Evolutionary conservation across 495 filamentous ascomycete genomes (phyloP), one percentile per base, ranked within the genome.

Genomic region (Neurospora hispaniola): DNA sequence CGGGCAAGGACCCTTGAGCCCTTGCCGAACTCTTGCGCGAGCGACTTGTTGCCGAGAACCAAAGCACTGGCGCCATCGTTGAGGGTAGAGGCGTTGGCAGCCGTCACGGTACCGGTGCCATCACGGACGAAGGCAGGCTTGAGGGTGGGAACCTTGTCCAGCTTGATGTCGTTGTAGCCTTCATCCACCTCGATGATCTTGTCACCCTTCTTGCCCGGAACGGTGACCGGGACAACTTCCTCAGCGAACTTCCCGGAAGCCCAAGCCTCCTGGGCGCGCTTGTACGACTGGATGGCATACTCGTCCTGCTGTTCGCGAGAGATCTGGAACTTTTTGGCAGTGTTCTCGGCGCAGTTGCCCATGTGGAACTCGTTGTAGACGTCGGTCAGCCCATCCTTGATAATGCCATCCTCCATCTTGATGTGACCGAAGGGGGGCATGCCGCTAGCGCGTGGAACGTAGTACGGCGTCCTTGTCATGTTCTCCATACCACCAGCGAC

Each of bases 351-450:
- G 78, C 96, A 99, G 73, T 94, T 92, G 9, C 96, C 96, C 96
- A 99, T 99, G 79, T 97, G 95, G 78, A 98, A 90, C 78, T 97
- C 87, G 80, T 97, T 93, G 81, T 98, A 99, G 31, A 97, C 94
- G 82, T 99, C 96, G 88, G 94, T 97, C 46, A 99, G 84, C 10
- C 96, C 96, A 78, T 99, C 96, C 81, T 94, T 97, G 77, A 98
- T 92, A 77, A 99, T 82, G 5, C 96, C 96, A 79, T 99, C 96
- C 80, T 95, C 90, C 81, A 95, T 83, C 79, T 90, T 90, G 76
- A 96, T 85, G 73, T 96, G 89, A 42, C 96, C 96, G 76, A 97
- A 97, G 0, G 92, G 82, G 5, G 94, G 92, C 75, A 94, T 84
- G 74, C 90, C 87, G 77, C 88, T 91, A 2, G 91, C 86, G 18